These are phyloP conservation scores for Diplocarpon rosae DNA, from an alignment of 2,329 filamentous ascomycete species.

Conservation along the genomic window DNA sequence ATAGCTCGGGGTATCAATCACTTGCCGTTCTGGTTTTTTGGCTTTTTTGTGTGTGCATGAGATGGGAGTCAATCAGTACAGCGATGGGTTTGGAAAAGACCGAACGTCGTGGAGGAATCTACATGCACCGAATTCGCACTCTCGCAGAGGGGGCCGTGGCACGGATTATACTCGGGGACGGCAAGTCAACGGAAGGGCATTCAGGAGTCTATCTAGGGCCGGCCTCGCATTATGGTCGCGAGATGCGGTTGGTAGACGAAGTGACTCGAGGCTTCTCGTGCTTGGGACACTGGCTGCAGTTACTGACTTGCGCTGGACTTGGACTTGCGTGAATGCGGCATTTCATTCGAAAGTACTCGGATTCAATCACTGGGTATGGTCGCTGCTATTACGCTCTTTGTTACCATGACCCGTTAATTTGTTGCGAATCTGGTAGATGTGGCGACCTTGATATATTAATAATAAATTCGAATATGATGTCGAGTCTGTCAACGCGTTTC, in stretches of 20 bases:
- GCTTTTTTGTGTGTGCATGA: too few species aligned
- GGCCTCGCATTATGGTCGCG: slow-evolving; percentile 20
- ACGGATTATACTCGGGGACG: background rate
- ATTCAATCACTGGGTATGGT: too few species aligned
- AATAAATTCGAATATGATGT: too few species aligned
- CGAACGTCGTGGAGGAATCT: slow-evolving; percentile 3
- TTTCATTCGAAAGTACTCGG: too few species aligned
- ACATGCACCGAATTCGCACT: background rate
- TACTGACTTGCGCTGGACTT: too few species aligned
- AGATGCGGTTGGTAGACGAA: slow-evolving; percentile 16
- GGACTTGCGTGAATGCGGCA: too few species aligned
- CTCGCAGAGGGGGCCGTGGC: background rate
- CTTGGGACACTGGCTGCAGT: too few species aligned
- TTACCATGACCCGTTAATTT: too few species aligned
- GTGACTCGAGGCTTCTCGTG: background rate
- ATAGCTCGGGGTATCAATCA: slow-evolving; percentile 20
- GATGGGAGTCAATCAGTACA: slow-evolving; percentile 13
- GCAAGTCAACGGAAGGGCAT: background rate
- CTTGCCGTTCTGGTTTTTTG: too few species aligned
- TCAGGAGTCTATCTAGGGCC: background rate
- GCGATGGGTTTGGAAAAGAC: background rate
- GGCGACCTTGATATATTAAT: too few species aligned
- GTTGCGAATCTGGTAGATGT: too few species aligned
- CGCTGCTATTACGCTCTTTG: too few species aligned
- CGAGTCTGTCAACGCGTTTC: background rate